phyloP scores from a whole-genome alignment of 306 rosid genomes.

The Trichosanthes cucumerina region DNA sequence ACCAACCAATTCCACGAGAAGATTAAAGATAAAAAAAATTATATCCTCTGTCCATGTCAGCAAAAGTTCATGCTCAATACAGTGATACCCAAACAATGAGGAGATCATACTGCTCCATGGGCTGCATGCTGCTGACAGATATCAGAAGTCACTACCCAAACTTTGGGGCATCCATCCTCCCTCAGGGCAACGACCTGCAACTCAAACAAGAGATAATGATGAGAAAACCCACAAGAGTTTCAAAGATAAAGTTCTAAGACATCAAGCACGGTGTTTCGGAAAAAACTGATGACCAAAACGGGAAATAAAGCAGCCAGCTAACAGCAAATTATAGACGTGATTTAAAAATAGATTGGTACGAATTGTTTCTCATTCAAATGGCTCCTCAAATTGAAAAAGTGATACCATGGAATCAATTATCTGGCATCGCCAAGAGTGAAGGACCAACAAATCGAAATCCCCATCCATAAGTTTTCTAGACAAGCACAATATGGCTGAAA shows the following conservation, averaged over 20 bases:
- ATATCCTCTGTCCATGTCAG: background rate
- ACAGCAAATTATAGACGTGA: background rate
- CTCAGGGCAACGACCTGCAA: constrained; percentile 67
- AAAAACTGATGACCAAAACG: background rate
- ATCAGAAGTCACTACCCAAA: constrained; percentile 96
- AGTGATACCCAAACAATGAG: constrained; percentile 13
- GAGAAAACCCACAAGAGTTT: constrained; percentile 1
- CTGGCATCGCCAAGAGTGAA: background rate
- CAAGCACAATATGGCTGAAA: background rate
- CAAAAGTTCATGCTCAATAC: background rate
- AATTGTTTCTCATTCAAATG: background rate
- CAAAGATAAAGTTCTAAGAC: background rate
- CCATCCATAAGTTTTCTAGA: background rate
- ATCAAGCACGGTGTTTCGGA: background rate
- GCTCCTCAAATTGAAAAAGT: background rate
- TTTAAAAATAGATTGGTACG: background rate
- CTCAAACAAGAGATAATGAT: constrained; percentile 9
- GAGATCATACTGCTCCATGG: constrained; percentile 69
- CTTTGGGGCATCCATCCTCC: constrained; percentile 92
- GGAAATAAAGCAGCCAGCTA: background rate
- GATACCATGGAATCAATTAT: background rate
- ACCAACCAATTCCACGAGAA: background rate
- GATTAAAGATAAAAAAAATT: background rate
- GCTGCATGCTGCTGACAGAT: constrained; percentile 72
- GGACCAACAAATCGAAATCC: background rate